Conservation (phyloP, 768 basidiomycete genomes). For the Mycena vulgaris region DNA sequence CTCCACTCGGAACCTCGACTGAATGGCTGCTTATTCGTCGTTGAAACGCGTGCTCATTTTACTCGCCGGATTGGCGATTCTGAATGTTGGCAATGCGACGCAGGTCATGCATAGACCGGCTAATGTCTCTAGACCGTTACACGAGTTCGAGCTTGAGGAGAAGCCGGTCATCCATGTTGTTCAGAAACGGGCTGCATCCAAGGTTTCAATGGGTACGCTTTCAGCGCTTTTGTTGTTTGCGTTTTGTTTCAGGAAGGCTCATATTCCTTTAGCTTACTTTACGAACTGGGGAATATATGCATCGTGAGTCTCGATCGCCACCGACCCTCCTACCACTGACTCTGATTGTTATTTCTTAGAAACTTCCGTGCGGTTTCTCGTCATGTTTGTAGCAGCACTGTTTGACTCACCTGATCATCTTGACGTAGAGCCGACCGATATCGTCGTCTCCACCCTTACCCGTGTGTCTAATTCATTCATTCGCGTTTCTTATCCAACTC, state of each 20-base stretch:
- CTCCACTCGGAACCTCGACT: slow-evolving; percentile 14
- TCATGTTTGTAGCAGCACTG: neutral
- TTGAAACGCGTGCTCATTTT: slow-evolving; percentile 30
- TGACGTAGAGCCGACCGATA: slow-evolving; percentile 73
- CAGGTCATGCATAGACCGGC: slow-evolving; percentile 70
- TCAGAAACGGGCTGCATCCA: slow-evolving; percentile 56
- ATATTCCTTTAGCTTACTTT: slow-evolving; percentile 68
- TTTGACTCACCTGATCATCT: slow-evolving; percentile 6
- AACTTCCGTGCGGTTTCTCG: slow-evolving; percentile 66
- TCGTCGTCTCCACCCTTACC: slow-evolving; percentile 72
- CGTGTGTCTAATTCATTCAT: slow-evolving; percentile 55
- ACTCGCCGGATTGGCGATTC: slow-evolving; percentile 23
- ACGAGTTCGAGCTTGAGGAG: slow-evolving; percentile 50
- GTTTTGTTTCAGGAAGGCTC: no score
- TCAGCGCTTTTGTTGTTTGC: no score
- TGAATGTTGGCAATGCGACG: slow-evolving; percentile 53
- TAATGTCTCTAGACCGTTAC: slow-evolving; percentile 59
- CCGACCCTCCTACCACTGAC: no score
- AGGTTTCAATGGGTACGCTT: slow-evolving; percentile 50
- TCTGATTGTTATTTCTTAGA: neutral
- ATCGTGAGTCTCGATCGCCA: no score
- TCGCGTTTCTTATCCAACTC: neutral
- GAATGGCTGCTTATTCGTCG: slow-evolving; percentile 22
- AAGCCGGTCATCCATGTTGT: slow-evolving; percentile 57
- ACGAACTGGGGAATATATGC: slow-evolving; percentile 81